A percentile compares a stretch with the other conserved stretches of the same genome.
phyloP scores from a whole-genome alignment of 2,329 filamentous ascomycete species.

The Neofusicoccum ribis region DNA sequence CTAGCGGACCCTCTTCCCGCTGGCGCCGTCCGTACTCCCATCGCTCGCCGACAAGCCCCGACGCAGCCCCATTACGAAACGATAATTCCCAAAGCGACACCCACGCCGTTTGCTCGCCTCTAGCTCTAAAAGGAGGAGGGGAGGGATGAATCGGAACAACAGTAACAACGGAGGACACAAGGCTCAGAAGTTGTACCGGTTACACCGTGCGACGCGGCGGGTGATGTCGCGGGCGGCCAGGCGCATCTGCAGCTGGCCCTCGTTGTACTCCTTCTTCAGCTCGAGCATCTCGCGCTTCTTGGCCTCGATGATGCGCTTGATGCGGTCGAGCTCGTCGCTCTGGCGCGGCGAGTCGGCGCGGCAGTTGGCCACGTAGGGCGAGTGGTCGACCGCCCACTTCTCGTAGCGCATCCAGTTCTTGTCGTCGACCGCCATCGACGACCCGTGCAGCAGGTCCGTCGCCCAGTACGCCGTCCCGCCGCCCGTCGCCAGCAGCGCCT shows the following conservation, averaged over 20 bases:
- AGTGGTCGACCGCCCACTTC: slow-evolving; percentile 21
- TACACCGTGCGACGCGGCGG: slow-evolving; percentile 17
- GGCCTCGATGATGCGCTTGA: slow-evolving; percentile 21
- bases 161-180: neutral
- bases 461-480: slow-evolving; percentile 19
- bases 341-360: slow-evolving; percentile 18
- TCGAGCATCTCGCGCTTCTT: slow-evolving; percentile 21
- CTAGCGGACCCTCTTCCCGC: neutral
- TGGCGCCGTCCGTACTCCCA: neutral
- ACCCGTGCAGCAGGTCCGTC: slow-evolving; percentile 19
- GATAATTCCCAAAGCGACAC: neutral
- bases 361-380: slow-evolving; percentile 20
- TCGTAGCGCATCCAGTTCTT: slow-evolving; percentile 21
- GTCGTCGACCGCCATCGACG: slow-evolving; percentile 16
- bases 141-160: neutral
- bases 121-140: neutral
- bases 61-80: neutral
- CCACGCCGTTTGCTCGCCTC: no score
- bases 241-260: slow-evolving; percentile 21
- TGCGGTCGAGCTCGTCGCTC: slow-evolving; percentile 18
- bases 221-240: slow-evolving; percentile 19
- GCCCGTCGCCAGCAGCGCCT: slow-evolving; percentile 15
- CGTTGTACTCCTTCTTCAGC: slow-evolving; percentile 21
- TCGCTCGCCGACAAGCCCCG: neutral
- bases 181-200: slow-evolving; percentile 19